A percentile compares a stretch with the other conserved stretches of the same genome.
phyloP scores from a whole-genome alignment of 495 filamentous ascomycete species.

The Astrocystis sublimbata region DNA sequence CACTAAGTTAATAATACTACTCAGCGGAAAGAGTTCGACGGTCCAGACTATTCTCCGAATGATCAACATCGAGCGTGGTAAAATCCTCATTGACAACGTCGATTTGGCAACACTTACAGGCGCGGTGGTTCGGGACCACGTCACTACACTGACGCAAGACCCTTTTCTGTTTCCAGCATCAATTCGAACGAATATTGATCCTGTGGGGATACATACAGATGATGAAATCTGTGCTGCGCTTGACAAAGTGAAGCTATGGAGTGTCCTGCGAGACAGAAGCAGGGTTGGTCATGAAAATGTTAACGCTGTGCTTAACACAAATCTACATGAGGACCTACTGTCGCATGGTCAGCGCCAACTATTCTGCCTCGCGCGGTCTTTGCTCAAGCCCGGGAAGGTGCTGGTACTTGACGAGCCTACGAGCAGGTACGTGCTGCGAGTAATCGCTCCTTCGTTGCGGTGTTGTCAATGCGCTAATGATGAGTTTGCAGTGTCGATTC shows the following conservation, averaged over 20 bases:
- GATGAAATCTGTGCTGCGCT: not conserved
- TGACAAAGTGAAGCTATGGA: conserved; percentile 8
- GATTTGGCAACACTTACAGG: conserved; percentile 38
- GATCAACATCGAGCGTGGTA: conserved; percentile 35
- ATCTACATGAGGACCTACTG: conserved; percentile 38
- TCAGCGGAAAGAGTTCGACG: conserved; percentile 43
- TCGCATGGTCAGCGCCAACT: conserved; percentile 52
- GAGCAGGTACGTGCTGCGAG: conserved; percentile 15
- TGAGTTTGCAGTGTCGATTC: conserved; percentile 42
- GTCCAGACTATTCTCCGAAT: conserved; percentile 40
- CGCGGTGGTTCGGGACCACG: conserved; percentile 27
- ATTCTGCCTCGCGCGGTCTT: conserved; percentile 44
- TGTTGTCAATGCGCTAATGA: not conserved
- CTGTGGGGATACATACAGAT: conserved; percentile 19
- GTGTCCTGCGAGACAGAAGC: not conserved
- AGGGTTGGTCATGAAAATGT: conserved; percentile 29
- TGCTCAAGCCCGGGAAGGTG: conserved; percentile 33
- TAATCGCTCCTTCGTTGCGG: not conserved
- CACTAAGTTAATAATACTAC: not conserved
- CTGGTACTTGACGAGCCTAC: conserved; percentile 49
- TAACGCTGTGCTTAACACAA: conserved; percentile 28
- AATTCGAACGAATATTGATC: conserved; percentile 48
- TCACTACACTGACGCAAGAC: conserved; percentile 48
- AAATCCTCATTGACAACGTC: conserved; percentile 44
- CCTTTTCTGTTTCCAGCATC: conserved; percentile 43